Base-by-base conservation (phyloP, 2,329 filamentous ascomycete genomes). In the Alternaria longipes region DNA sequence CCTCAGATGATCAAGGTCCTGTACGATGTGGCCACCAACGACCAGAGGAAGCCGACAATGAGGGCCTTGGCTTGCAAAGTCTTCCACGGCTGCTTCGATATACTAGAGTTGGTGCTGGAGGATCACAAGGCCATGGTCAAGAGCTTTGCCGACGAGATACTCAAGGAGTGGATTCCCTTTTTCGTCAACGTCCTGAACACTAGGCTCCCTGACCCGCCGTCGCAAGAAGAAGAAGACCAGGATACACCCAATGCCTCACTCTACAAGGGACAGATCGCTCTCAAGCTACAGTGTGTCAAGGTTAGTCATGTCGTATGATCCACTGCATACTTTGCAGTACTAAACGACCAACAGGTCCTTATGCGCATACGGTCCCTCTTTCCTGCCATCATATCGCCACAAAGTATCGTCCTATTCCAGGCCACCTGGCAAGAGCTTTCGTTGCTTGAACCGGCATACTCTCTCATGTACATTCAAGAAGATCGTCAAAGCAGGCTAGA, bases 51-150 rank as follows among this genome's bases (percentile, higher is more conserved):
- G 75, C 85, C 91, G 9, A 88, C 88, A 61, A 84, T 97, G 60
- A 88, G 95, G 63, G 93, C 93, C 30, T 84, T 98, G 68, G 92
- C 95, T 40, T 90, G 98, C 42, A 92, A 91, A 41, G 92, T 97
- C 59, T 97, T 98, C 84, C 88, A 93, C 59, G 89, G 89, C 50
- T 97, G 93, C 80, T 97, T 99, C 78, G 93, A 98, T 76, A 92
- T 95, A 58, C 87, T 99, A 82, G 93, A 98, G 80, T 97, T 97
- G 87, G 91, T 98, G 67, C 91, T 97, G 84, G 94, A 97, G 68
- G 92, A 97, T 69, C 92, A 98, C 80, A 91, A 92, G 73, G 86
- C 86, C 59, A 92, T 92, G 56, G 93, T 98, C 63, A 95, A 92
- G 79, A 86, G 85, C 1, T 99, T 99, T 77, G 93, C 94, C 54